Conservation (phyloP, 768 basidiomycete species). For the Suillus decipiens region DNA sequence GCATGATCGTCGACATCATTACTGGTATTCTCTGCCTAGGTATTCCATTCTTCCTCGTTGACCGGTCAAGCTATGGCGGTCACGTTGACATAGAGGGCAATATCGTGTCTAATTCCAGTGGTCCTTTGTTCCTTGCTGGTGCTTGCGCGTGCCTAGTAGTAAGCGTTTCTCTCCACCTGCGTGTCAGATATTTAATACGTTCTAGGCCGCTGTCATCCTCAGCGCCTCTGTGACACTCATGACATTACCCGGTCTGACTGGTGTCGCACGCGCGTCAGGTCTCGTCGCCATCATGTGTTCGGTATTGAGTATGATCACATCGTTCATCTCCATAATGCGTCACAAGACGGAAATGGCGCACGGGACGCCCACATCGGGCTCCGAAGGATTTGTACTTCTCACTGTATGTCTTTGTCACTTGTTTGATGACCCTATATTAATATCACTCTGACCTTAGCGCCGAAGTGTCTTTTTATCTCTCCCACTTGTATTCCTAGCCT, state of each 20-base stretch:
- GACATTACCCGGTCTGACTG: conserved; percentile 73
- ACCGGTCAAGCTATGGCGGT: conserved; percentile 46
- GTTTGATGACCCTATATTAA: background rate
- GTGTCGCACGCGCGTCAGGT: conserved; percentile 59
- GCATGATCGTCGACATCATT: conserved; percentile 57
- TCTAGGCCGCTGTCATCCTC: conserved; percentile 75
- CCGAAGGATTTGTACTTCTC: conserved; percentile 60
- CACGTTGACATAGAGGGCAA: conserved; percentile 60
- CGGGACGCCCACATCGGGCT: conserved; percentile 42
- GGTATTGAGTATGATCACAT: conserved; percentile 66
- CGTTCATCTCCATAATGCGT: conserved; percentile 67
- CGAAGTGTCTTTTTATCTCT: conserved; percentile 65
- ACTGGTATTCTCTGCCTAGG: conserved; percentile 71
- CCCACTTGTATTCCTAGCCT: conserved; percentile 72
- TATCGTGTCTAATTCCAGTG: conserved; percentile 44
- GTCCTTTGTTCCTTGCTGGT: conserved; percentile 63
- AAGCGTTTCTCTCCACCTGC: conserved; percentile 29
- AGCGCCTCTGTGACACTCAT: conserved; percentile 84
- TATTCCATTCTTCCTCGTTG: conserved; percentile 75
- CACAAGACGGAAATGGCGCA: conserved; percentile 67
- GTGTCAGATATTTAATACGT: conserved; percentile 13
- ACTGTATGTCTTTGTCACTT: conserved; percentile 36
- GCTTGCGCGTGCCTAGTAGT: conserved; percentile 68
- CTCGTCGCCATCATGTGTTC: conserved; percentile 72
- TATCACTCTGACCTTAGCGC: conserved; percentile 33